Percentiles rank a stretch among this genome's conserved stretches.
Evolutionary conservation across 2,329 filamentous ascomycete species (phyloP).

Genomic region (Fusarium liriodendri): DNA sequence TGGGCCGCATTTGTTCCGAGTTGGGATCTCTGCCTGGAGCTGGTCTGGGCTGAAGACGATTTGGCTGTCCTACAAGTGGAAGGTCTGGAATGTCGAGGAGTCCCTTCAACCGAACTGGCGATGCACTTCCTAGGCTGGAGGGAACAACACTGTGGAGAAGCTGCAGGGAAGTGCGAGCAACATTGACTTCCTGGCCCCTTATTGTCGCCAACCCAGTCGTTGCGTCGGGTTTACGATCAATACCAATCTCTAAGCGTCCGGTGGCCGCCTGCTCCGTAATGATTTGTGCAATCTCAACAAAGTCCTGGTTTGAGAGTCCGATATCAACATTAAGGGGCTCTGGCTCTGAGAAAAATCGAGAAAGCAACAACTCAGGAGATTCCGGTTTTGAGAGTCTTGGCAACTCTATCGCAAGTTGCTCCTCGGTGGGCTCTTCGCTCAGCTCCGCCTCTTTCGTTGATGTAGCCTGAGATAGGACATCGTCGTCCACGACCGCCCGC

Average conservation of each 20-base stretch:
- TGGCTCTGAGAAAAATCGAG: constrained; percentile 68
- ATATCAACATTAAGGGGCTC: constrained; percentile 63
- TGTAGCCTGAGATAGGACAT: constrained; percentile 63
- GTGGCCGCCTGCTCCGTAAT: constrained; percentile 76
- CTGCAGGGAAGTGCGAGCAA: constrained; percentile 61
- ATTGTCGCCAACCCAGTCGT: constrained; percentile 44
- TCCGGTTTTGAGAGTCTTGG: constrained; percentile 61
- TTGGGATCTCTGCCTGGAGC: constrained; percentile 54
- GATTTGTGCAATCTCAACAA: constrained; percentile 75
- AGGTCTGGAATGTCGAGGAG: constrained; percentile 69
- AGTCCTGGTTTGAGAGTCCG: constrained; percentile 66
- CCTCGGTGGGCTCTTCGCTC: constrained; percentile 56
- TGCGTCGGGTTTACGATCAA: constrained; percentile 33
- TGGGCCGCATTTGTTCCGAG: constrained; percentile 61
- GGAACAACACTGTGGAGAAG: constrained; percentile 60
- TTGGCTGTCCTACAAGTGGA: constrained; percentile 63
- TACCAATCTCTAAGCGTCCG: constrained; percentile 55
- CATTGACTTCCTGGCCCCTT: constrained; percentile 55
- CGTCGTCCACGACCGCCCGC: constrained; percentile 64
- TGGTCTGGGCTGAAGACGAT: constrained; percentile 62
- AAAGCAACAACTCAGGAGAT: constrained; percentile 61
- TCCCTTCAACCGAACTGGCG: constrained; percentile 56
- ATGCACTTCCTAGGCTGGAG: constrained; percentile 54
- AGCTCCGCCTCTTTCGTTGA: constrained; percentile 62
- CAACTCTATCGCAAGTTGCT: constrained; percentile 61